Evolutionary conservation across 2,329 filamentous ascomycete species (phyloP).

Genomic region (Curvularia lunata): DNA sequence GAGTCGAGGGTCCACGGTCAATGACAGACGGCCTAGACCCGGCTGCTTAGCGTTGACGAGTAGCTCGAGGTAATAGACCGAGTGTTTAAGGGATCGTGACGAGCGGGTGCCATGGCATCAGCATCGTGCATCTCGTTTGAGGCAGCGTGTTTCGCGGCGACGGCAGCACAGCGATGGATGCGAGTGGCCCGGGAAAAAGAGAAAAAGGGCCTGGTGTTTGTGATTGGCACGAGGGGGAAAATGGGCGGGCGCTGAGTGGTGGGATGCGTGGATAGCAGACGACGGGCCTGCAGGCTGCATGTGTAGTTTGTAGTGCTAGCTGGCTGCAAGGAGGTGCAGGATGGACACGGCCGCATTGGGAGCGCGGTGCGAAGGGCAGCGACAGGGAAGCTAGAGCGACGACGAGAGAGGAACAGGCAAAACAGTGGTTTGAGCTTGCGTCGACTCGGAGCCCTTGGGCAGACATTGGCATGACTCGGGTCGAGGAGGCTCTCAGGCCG

Average conservation of each 20-base stretch:
- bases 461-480: constrained; percentile 16
- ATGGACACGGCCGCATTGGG: constrained; percentile 7
- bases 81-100: neutral
- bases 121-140: neutral
- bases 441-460: constrained; percentile 18
- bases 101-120: neutral
- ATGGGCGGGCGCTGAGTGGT: constrained; percentile 26
- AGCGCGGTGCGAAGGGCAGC: constrained; percentile 8
- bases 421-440: constrained; percentile 13
- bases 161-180: constrained; percentile 16
- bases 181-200: constrained; percentile 14
- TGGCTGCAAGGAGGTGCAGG: constrained; percentile 17
- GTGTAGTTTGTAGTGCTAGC: constrained; percentile 18
- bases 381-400: constrained; percentile 10
- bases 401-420: neutral
- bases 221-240: constrained; percentile 38
- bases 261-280: neutral
- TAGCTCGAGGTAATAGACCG: neutral
- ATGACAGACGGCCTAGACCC: constrained; percentile 6
- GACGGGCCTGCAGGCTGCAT: constrained; percentile 14
- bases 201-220: constrained; percentile 21
- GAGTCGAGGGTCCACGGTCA: constrained; percentile 17
- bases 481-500: constrained; percentile 12
- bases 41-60: constrained; percentile 4
- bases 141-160: neutral